phyloP scores from a whole-genome alignment of 1,284 basidiomycete species.

The Pisolithus thermaeus region DNA sequence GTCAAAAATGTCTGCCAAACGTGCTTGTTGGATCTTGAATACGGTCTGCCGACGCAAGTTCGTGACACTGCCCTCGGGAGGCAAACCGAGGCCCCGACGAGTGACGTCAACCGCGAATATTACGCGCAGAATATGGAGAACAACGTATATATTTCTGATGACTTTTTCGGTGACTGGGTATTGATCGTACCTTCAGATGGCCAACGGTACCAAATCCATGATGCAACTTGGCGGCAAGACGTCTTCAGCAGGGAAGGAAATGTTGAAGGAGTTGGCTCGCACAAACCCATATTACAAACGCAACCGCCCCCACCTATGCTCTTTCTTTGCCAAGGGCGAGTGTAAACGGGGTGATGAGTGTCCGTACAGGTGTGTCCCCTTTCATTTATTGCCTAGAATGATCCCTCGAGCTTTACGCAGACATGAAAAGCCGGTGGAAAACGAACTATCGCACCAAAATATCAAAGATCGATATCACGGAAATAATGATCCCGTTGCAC shows the following conservation, averaged over 20 bases:
- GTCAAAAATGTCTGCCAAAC: slow-evolving; percentile 99
- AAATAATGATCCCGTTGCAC: slow-evolving; percentile 84
- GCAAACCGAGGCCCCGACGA: slow-evolving; percentile 86
- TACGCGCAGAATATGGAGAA: slow-evolving; percentile 95
- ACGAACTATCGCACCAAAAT: slow-evolving; percentile 84
- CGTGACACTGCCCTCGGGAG: slow-evolving; percentile 91
- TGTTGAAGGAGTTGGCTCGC: slow-evolving; percentile 90
- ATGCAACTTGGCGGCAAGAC: slow-evolving; percentile 61
- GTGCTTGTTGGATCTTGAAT: slow-evolving; percentile 94
- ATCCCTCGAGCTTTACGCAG: slow-evolving; percentile 30
- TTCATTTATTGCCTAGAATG: background rate
- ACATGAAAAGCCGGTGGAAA: slow-evolving; percentile 85
- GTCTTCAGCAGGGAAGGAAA: slow-evolving; percentile 83
- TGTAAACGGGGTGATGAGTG: slow-evolving; percentile 90
- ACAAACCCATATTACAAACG: slow-evolving; percentile 97
- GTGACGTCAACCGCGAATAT: slow-evolving; percentile 96
- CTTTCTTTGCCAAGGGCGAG: slow-evolving; percentile 93
- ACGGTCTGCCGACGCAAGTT: slow-evolving; percentile 94
- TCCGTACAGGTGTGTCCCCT: slow-evolving; percentile 66
- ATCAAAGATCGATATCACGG: slow-evolving; percentile 92
- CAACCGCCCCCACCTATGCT: slow-evolving; percentile 91
- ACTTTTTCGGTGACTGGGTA: background rate
- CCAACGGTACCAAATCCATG: slow-evolving; percentile 57
- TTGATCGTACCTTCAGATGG: slow-evolving; percentile 40
- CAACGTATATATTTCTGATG: slow-evolving; percentile 49